Base-by-base conservation (phyloP, 2,329 filamentous ascomycete genomes). In the Colletotrichum acutatum region DNA sequence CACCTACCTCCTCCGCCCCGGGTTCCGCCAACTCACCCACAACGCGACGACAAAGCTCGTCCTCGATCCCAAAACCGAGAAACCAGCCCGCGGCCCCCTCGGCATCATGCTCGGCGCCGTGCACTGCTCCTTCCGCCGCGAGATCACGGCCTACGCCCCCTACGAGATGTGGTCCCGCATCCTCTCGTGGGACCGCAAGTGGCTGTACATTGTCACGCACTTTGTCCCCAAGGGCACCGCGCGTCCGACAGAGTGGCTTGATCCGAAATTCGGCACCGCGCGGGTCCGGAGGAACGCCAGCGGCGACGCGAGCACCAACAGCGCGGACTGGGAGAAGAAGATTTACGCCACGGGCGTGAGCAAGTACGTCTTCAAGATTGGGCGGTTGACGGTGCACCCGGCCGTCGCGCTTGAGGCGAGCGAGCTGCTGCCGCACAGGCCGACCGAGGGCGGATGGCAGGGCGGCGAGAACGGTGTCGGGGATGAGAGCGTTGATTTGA, bases 301-400 rank as follows among this genome's bases (percentile, higher is more conserved):
- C 24, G 42, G 32, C 32, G 81, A 81, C 69, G 82, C 81, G 57
- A 83, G 83, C n/a, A 84, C 84, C 34, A 77, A 79, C 16, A 49
- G 42, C 42, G 42, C 42, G 59, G 85, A 87, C 34, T 90, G 89
- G 80, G 86, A 90, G 80, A 91, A 89, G 82, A 90, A 89, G 73
- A 87, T 96, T 52, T 88, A 93, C 76, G 94, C 94, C 1, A 92
- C 92, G 0, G 91, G 91, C 0, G 82, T 96, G 56, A 92, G 90
- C 84, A 95, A 95, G 84, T 96, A 96, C 81, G 94, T 96, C 53
- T 91, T 94, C 80, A 96, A 96, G 85, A 87, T 95, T 68, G 94
- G 93, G 1, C 87, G 96, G 28, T 86, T 97, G 78, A 98, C 96
- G 0, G 90, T 98, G 4, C 91, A 95, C 75, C 95, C 97, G 0